Percentiles rank a stretch among this genome's conserved stretches.
Conservation (phyloP, 1,284 basidiomycete genomes). For the Inonotus obliquus region DNA sequence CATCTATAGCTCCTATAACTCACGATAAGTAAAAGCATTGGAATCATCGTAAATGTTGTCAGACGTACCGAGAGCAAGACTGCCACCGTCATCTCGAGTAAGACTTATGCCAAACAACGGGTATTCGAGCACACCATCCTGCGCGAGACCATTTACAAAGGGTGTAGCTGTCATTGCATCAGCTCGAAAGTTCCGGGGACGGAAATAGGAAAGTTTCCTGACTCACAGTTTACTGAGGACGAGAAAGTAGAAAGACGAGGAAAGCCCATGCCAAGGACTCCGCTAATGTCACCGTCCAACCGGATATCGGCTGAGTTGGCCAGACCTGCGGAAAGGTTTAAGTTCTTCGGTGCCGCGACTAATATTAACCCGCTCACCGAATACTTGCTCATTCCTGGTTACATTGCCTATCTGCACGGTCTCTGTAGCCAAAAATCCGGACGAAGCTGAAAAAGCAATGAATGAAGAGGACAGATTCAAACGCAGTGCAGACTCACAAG, state of each 20-base stretch:
- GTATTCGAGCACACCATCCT: constrained; percentile 61
- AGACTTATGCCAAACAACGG: constrained; percentile 69
- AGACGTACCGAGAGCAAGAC: constrained; percentile 55
- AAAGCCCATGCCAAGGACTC: constrained; percentile 71
- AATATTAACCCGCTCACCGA: constrained; percentile 45
- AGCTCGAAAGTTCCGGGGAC: not conserved
- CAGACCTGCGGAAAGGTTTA: constrained; percentile 25
- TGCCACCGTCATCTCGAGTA: constrained; percentile 52
- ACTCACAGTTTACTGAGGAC: constrained; percentile 46
- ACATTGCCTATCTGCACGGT: constrained; percentile 54
- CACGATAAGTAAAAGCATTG: constrained; percentile 5
- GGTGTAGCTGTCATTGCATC: constrained; percentile 54
- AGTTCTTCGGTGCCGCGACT: constrained; percentile 6
- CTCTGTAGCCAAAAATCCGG: constrained; percentile 67
- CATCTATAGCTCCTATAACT: constrained; percentile 61
- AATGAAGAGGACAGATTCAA: constrained; percentile 8
- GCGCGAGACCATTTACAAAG: constrained; percentile 56
- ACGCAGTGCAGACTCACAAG: constrained; percentile 40
- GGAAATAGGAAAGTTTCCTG: constrained; percentile 2
- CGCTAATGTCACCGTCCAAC: constrained; percentile 58
- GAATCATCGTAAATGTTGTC: not conserved
- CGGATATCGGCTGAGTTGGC: constrained; percentile 58
- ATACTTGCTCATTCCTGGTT: constrained; percentile 52
- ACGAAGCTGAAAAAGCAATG: constrained; percentile 26
- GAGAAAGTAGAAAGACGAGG: constrained; percentile 62